phyloP scores from a whole-genome alignment of 176 grass and related monocot species.

The Pharus latifolius region DNA sequence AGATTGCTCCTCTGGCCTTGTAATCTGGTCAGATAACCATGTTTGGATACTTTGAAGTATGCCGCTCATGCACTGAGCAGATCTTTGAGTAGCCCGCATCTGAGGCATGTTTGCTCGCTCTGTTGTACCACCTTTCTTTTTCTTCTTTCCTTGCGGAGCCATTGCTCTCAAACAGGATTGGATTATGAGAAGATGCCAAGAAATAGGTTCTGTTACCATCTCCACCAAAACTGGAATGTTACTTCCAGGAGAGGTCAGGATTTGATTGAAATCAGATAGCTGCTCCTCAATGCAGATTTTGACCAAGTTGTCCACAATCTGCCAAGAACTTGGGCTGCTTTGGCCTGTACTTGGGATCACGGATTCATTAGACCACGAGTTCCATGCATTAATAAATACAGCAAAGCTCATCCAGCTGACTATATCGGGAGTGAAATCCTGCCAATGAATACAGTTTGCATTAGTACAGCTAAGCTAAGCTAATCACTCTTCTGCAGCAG shows the following conservation, averaged over 20 bases:
- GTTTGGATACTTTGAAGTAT: conserved; percentile 31
- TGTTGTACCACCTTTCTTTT: conserved; percentile 57
- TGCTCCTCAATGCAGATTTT: conserved; percentile 52
- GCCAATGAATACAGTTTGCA: background rate
- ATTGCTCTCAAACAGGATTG: conserved; percentile 61
- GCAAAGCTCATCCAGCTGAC: conserved; percentile 86
- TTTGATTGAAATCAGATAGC: conserved; percentile 25
- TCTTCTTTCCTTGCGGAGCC: conserved; percentile 72
- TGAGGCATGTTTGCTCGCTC: conserved; percentile 48
- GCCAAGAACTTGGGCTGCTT: conserved; percentile 52
- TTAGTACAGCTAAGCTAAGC: conserved; percentile 3
- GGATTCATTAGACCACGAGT: conserved; percentile 34
- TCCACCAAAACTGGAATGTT: conserved; percentile 49
- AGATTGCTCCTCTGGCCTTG: conserved; percentile 41
- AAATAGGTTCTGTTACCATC: conserved; percentile 73
- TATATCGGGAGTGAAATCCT: conserved; percentile 76
- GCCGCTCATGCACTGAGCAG: conserved; percentile 49
- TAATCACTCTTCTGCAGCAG: background rate
- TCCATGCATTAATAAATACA: conserved; percentile 92
- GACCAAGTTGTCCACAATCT: conserved; percentile 55
- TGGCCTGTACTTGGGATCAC: conserved; percentile 21
- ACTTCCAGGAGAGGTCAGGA: conserved; percentile 54
- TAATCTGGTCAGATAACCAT: conserved; percentile 61
- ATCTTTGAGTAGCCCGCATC: conserved; percentile 49
- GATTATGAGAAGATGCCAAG: conserved; percentile 79